phyloP scores from a whole-genome alignment of 257 asterid genomes.

The Buddleja alternifolia region DNA sequence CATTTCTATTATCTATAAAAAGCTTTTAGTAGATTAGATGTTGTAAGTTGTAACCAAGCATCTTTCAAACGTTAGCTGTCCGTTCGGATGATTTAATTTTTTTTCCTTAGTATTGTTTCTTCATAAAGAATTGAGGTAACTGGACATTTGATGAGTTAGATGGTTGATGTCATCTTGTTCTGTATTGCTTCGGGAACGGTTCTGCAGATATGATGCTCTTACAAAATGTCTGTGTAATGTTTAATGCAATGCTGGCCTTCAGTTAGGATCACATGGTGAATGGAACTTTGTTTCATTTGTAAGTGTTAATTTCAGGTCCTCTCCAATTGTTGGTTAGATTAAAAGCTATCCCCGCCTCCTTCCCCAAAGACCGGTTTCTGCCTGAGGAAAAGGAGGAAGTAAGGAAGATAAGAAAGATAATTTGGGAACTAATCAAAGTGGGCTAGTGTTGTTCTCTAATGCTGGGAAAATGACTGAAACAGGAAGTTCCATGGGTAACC shows the following conservation, averaged over 20 bases:
- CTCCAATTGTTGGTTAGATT: background rate
- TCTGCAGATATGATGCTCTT: slow-evolving; percentile 1
- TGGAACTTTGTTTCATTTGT: background rate
- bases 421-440: background rate
- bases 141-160: background rate
- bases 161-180: slow-evolving; percentile 11
- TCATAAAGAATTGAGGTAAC: slow-evolving; percentile 2
- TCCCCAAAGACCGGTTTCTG: background rate
- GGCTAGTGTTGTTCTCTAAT: background rate
- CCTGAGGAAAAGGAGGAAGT: background rate
- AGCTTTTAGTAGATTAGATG: slow-evolving; percentile 7
- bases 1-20: background rate
- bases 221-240: background rate
- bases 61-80: background rate
- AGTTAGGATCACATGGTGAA: background rate
- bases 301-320: background rate
- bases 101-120: slow-evolving; percentile 1
- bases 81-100: background rate
- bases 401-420: background rate
- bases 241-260: background rate
- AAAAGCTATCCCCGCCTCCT: background rate
- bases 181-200: slow-evolving; percentile 2
- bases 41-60: background rate
- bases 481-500: slow-evolving; percentile 37
- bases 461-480: slow-evolving; percentile 44